These are phyloP conservation scores for Escovopsis sp. DNA, from an alignment of 2,329 filamentous ascomycete genomes.

Conservation along the genomic window DNA sequence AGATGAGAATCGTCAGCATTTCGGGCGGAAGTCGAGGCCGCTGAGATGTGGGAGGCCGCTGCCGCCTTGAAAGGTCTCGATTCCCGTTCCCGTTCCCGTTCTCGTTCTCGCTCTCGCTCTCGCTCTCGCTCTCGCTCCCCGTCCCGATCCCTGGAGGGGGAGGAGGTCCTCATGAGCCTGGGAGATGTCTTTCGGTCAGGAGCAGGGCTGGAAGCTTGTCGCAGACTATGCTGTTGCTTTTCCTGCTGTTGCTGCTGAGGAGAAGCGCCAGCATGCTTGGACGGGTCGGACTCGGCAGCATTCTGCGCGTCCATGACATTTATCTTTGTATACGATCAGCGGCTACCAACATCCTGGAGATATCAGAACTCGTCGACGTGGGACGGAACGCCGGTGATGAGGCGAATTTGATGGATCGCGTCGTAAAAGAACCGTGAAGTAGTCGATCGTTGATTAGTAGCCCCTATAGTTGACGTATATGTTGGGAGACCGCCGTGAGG, in stretches of 20 bases:
- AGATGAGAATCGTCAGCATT: slow-evolving; percentile 21
- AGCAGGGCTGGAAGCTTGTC: slow-evolving; percentile 6
- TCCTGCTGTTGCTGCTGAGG: slow-evolving; percentile 25
- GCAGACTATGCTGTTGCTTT: slow-evolving; percentile 5
- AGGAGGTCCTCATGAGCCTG: slow-evolving; percentile 5
- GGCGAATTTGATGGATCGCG: slow-evolving; percentile 4
- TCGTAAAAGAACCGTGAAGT: neutral
- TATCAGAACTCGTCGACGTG: slow-evolving; percentile 8
- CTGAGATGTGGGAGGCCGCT: slow-evolving; percentile 3
- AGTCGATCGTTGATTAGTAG: slow-evolving; percentile 1
- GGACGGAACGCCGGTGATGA: slow-evolving; percentile 2
- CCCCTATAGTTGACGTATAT: slow-evolving; percentile 1
- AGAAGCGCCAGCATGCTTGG: slow-evolving; percentile 42
- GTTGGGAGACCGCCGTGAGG: neutral
- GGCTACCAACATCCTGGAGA: slow-evolving; percentile 45
- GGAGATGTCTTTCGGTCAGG: slow-evolving; percentile 10
- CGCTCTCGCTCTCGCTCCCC: no score
- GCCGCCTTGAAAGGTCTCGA: slow-evolving; percentile 2
- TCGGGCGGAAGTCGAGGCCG: slow-evolving; percentile 4
- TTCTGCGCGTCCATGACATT: slow-evolving; percentile 57
- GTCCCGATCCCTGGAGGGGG: slow-evolving; percentile 3
- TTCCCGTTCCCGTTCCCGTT: neutral
- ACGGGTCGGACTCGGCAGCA: slow-evolving; percentile 47
- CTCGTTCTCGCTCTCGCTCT: no score
- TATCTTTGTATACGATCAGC: slow-evolving; percentile 35